Conservation (phyloP, 345 rosid genomes). For the Fremontodendron californicum region DNA sequence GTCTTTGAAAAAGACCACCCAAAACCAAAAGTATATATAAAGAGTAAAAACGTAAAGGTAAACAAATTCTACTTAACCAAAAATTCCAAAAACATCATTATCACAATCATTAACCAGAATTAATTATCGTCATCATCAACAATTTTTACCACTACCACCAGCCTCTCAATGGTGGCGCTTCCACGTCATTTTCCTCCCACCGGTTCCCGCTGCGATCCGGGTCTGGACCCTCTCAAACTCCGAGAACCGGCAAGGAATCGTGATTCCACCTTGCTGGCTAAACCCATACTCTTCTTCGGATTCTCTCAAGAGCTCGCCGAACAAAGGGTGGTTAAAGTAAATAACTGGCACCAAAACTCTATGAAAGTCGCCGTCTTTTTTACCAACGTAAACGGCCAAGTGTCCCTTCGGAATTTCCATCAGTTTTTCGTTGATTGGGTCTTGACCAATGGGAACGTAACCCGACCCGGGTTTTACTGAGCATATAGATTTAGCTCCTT, state of each 20-base stretch:
- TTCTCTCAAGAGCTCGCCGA: constrained; percentile 64
- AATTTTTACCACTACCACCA: background rate
- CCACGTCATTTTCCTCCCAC: constrained; percentile 40
- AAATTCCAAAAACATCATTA: constrained; percentile 12
- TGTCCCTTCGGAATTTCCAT: constrained; percentile 66
- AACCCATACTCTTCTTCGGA: constrained; percentile 84
- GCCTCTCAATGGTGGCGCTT: constrained; percentile 24
- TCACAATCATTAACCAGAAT: background rate
- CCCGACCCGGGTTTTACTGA: constrained; percentile 34
- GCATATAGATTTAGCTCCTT: constrained; percentile 43
- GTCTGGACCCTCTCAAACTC: constrained; percentile 78
- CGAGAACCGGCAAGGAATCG: constrained; percentile 73
- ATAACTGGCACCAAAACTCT: constrained; percentile 79
- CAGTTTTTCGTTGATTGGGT: constrained; percentile 24
- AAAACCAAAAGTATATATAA: background rate
- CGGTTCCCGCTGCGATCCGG: constrained; percentile 54
- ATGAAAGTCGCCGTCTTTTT: constrained; percentile 62
- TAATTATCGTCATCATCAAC: constrained; percentile 27
- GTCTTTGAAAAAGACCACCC: background rate
- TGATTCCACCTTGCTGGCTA: constrained; percentile 74
- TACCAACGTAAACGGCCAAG: constrained; percentile 80
- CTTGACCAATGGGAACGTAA: constrained; percentile 32
- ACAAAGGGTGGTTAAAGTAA: constrained; percentile 87
- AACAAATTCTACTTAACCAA: constrained; percentile 13
- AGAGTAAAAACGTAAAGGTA: background rate